Base-by-base conservation (phyloP, 192 early-diverging fungal genomes). In the Pilobolus umbonatus region DNA sequence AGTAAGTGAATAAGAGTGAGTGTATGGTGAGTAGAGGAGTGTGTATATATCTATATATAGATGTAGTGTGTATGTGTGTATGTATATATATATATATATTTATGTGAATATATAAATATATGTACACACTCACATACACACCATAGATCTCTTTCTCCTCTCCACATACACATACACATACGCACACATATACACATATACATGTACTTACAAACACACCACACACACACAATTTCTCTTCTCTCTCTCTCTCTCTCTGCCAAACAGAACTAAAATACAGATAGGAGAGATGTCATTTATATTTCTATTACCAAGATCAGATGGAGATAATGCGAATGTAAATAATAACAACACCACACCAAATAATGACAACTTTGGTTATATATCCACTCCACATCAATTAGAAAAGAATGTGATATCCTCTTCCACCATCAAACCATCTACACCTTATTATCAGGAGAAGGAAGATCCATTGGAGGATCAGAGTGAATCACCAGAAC, bases 241-340 rank as follows among this genome's bases (percentile, higher is more conserved):
- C n/a, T n/a, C n/a, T n/a, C n/a, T n/a, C n/a, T n/a, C n/a, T n/a
- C n/a, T n/a, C n/a, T n/a, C n/a, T n/a, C n/a, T n/a, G 28, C 24
- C 22, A 49, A 11, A 7, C 36, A 84, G 86, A 42, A 85, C 86
- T 48, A 80, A 85, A 48, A 85, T 95, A n/a, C 88, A 87, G 61
- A 91, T 95, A 65, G 88, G 88, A 54, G 89, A 92, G 32, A 78
- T 86, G 24, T 80, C 83, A 38, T 89, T 92, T 67, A 71, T 82
- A 6, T 95, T 95, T 59, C 60, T 95, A 49, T 78, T 93, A 22
- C 89, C 89, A 32, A 54, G 31, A 35, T 28, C 81, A 62, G 15
- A 69, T 76, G 50, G 77, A 77, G 10, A 54, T 55, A 42, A 4
- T 15, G 39, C 19, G 19, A 42, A 42, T 42, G 19, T 17, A 42